Conservation (phyloP, 768 basidiomycete genomes). For the Mycena olivaceomarginata region DNA sequence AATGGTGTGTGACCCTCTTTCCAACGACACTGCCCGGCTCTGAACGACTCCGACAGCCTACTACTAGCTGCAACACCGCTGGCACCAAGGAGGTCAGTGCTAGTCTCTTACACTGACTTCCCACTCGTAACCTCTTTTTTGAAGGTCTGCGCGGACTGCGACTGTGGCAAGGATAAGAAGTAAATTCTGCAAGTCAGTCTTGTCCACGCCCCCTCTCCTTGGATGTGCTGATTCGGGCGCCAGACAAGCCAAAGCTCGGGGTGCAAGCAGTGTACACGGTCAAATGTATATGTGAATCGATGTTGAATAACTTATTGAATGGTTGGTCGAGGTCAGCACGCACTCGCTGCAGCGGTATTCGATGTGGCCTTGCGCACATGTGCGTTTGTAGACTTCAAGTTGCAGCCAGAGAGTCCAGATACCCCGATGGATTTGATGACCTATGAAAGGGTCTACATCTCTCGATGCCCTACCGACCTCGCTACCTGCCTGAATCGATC, state of each 20-base stretch:
- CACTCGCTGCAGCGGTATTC: no score
- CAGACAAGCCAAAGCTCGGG: neutral
- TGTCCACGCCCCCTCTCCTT: neutral
- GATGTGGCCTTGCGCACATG: no score
- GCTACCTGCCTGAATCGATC: no score
- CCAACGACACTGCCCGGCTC: neutral
- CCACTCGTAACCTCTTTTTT: no score
- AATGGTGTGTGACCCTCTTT: conserved; percentile 4
- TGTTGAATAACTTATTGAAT: neutral
- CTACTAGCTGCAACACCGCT: conserved; percentile 26
- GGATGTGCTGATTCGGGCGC: neutral
- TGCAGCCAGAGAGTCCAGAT: no score
- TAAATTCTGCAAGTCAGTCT: conserved; percentile 8
- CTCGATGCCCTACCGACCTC: no score
- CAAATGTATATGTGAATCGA: neutral
- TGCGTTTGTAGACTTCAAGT: no score
- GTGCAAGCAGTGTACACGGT: neutral
- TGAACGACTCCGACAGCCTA: conserved; percentile 21
- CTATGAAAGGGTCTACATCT: no score
- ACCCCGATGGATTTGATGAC: no score
- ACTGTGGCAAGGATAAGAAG: conserved; percentile 44
- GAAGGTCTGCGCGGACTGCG: conserved; percentile 38
- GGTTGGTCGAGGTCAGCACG: neutral
- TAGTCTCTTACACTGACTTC: no score
- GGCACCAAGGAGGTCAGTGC: conserved; percentile 18